Evolutionary conservation across 305 asterid genomes (phyloP).

Genomic region (Fraxinus paxiana): DNA sequence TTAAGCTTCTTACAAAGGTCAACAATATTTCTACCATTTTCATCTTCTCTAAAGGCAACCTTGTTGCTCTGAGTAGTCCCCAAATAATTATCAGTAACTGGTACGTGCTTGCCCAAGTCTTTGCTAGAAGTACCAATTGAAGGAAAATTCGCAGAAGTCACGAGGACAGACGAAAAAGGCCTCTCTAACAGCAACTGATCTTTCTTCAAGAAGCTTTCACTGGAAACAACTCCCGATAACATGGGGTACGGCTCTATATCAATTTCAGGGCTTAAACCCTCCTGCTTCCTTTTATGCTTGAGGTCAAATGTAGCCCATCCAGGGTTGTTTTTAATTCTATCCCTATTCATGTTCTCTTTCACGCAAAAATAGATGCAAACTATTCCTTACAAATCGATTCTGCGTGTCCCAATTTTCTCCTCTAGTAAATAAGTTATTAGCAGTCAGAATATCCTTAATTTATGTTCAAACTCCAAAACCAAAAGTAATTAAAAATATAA

Average conservation of each 20-base stretch:
- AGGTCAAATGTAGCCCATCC: slow-evolving; percentile 89
- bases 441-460: slow-evolving; percentile 1
- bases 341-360: slow-evolving; percentile 34
- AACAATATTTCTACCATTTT: neutral
- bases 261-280: slow-evolving; percentile 32
- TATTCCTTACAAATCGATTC: neutral
- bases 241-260: slow-evolving; percentile 55
- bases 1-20: slow-evolving; percentile 38
- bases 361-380: neutral
- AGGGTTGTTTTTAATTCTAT: slow-evolving; percentile 36
- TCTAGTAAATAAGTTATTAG: slow-evolving; percentile 4
- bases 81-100: slow-evolving; percentile 21
- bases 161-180: slow-evolving; percentile 58
- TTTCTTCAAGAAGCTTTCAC: slow-evolving; percentile 19
- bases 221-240: slow-evolving; percentile 33
- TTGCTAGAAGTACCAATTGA: slow-evolving; percentile 14
- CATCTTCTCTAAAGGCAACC: slow-evolving; percentile 1
- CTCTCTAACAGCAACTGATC: slow-evolving; percentile 27
- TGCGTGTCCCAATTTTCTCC: neutral
- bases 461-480: neutral
- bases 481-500: neutral
- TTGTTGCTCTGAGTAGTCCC: neutral
- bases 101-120: slow-evolving; percentile 19
- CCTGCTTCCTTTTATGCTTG: slow-evolving; percentile 46
- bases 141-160: slow-evolving; percentile 36